Conservation (phyloP, 352 stramenopile genomes). For the Phytophthora sansomeana region DNA sequence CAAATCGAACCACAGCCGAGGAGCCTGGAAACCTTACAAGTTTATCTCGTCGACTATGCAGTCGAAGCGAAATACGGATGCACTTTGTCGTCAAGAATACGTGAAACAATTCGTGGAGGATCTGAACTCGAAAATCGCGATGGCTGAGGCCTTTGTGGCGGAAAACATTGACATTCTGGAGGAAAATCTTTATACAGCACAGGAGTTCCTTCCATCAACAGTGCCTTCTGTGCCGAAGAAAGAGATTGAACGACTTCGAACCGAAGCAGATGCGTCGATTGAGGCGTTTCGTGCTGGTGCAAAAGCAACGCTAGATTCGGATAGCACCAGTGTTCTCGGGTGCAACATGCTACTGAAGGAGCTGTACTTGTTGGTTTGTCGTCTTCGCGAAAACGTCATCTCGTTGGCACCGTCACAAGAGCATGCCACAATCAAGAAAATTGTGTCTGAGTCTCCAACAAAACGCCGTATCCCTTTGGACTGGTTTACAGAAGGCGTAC, state of each 20-base stretch:
- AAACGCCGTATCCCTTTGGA: conserved; percentile 80
- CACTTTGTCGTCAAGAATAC: conserved; percentile 55
- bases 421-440: conserved; percentile 84
- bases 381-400: conserved; percentile 64
- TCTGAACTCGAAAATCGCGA: conserved; percentile 50
- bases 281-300: conserved; percentile 45
- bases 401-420: conserved; percentile 65
- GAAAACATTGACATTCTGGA: conserved; percentile 78
- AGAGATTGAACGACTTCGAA: conserved; percentile 63
- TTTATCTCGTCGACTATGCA: conserved; percentile 84
- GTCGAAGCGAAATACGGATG: conserved; percentile 51
- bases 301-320: conserved; percentile 33
- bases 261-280: conserved; percentile 46
- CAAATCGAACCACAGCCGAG: conserved; percentile 34
- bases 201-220: conserved; percentile 68
- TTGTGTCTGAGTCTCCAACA: conserved; percentile 65
- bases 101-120: conserved; percentile 56
- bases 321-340: conserved; percentile 60
- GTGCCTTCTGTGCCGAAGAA: conserved; percentile 62
- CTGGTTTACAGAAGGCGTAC: conserved; percentile 69
- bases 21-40: conserved; percentile 80
- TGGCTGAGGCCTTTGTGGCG: conserved; percentile 53
- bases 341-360: conserved; percentile 76
- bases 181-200: conserved; percentile 66
- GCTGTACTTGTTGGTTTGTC: conserved; percentile 64